These are phyloP conservation scores for Penicillium sp. DNA, from an alignment of 2,329 filamentous ascomycete genomes.

Conservation along the genomic window DNA sequence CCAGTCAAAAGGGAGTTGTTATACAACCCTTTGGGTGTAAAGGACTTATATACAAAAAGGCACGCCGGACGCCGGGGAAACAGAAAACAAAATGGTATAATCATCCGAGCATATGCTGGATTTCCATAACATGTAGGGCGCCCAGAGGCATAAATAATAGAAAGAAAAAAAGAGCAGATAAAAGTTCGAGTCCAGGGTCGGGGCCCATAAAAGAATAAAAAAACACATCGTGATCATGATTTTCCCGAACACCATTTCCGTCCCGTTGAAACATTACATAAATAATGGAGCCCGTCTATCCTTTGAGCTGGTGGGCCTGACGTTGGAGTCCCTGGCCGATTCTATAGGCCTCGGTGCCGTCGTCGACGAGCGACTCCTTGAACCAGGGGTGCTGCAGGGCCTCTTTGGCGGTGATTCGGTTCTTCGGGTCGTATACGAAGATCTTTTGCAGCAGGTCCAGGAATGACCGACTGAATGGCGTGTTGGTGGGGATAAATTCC, in stretches of 20 bases:
- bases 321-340: constrained; percentile 52
- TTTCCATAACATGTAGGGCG: constrained; percentile 26
- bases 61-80: constrained; percentile 2
- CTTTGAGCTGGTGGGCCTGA: constrained; percentile 16
- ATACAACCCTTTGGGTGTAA: background rate
- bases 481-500: constrained; percentile 64
- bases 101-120: constrained; percentile 10
- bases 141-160: constrained; percentile 20
- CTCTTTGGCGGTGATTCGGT: constrained; percentile 64
- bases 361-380: constrained; percentile 63
- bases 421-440: constrained; percentile 67
- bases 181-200: constrained; percentile 9
- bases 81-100: constrained; percentile 14
- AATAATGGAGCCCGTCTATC: constrained; percentile 24
- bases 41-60: constrained; percentile 3
- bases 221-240: constrained; percentile 27
- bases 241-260: constrained; percentile 24
- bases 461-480: constrained; percentile 63
- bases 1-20: background rate
- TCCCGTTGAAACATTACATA: constrained; percentile 23
- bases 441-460: constrained; percentile 63
- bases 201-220: constrained; percentile 10
- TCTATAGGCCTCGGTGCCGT: constrained; percentile 65
- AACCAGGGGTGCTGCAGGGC: constrained; percentile 69
- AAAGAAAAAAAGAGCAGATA: constrained; percentile 25